phyloP scores from a whole-genome alignment of 228 moss, liverwort and hornwort genomes.

The Sphagnum fallax region DNA sequence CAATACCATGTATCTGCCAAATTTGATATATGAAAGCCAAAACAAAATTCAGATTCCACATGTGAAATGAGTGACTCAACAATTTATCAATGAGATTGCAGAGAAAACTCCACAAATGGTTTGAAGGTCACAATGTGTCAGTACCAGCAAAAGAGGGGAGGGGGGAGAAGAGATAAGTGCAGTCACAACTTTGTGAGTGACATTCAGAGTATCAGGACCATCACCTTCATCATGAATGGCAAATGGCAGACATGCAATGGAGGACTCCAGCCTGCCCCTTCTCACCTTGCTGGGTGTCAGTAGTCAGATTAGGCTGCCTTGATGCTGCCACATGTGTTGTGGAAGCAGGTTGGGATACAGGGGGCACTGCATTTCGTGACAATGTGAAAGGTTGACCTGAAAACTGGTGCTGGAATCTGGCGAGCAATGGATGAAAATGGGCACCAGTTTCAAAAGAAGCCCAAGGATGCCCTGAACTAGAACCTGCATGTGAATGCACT shows the following conservation, averaged over 20 bases:
- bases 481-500: slow-evolving; percentile 49
- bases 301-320: slow-evolving; percentile 26
- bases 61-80: no score
- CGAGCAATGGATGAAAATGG: slow-evolving; percentile 46
- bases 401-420: slow-evolving; percentile 63
- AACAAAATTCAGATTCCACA: no score
- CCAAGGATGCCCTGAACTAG: slow-evolving; percentile 6
- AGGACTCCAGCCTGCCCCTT: not conserved
- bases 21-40: no score
- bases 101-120: no score
- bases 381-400: slow-evolving; percentile 34
- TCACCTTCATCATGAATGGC: no score
- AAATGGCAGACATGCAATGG: not conserved
- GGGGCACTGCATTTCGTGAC: slow-evolving; percentile 15
- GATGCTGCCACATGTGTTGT: slow-evolving; percentile 22
- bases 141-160: no score
- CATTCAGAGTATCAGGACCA: not conserved
- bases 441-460: slow-evolving; percentile 30
- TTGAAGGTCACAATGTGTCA: no score
- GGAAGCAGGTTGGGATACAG: slow-evolving; percentile 22
- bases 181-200: no score
- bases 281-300: slow-evolving; percentile 40
- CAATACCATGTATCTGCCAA: no score
- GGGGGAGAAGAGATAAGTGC: no score
- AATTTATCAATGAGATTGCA: no score